Evolutionary conservation across 495 filamentous ascomycete species (phyloP), one percentile per base, ranked within the genome.

Genomic region (Amphirosellinia nigrospora): DNA sequence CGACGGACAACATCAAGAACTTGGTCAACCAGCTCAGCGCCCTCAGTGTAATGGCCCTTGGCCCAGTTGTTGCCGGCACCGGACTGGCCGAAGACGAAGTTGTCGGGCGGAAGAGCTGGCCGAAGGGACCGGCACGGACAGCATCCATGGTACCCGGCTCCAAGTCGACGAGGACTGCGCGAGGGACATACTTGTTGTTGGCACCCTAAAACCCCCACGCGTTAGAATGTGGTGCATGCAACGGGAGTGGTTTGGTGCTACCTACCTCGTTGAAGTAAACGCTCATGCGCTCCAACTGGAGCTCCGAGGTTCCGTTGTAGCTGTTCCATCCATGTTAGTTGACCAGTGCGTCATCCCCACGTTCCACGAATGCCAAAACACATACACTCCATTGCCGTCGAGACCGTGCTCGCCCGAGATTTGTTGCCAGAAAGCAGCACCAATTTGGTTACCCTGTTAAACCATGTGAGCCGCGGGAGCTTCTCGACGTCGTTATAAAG

Each of bases 61-160:
- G 96, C 96, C 96, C 96, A 99, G 88, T 98, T 99, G 93, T 99
- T 99, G 86, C 96, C 96, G 77, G 96, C 96, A 88, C 96, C 95
- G 74, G 96, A 98, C 86, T 99, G 96, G 73, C 96, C 96, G 85
- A 98, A 98, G 80, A 99, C 93, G 87, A 99, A 98, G 90, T 99
- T 99, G 88, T 99, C 96, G 78, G 96, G 77, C 96, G 94, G 93
- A 99, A 99, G 79, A 99, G 94, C 86, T 97, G 92, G 77, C 96
- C 96, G 84, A 99, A 99, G 72, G 96, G 96, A 83, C 96, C 96
- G 78, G 96, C 93, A 83, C 96, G 96, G 85, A 99, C 96, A 74
- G 96, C 96, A 77, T 99, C 96, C 96, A 99, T 99, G 83, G 96
- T 98, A 78, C 91, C 92, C 74, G 96, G 96, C 87, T 99, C 96